Base-by-base conservation (phyloP, 192 early-diverging fungal species). In the Kappamyces sp. region DNA sequence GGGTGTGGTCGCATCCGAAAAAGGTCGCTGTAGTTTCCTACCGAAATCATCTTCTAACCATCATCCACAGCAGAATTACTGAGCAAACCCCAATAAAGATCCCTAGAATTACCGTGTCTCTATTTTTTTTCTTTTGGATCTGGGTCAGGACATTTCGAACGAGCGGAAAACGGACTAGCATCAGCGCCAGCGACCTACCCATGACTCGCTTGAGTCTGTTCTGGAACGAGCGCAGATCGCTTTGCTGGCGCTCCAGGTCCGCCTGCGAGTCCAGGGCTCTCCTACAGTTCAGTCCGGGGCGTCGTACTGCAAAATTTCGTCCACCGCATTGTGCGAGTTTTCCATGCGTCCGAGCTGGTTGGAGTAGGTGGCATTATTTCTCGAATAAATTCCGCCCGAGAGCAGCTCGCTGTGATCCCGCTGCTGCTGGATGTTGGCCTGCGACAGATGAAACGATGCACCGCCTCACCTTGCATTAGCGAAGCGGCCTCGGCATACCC, bases 71-170 rank as follows among this genome's bases (percentile, higher is more conserved):
- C 8, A 58, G 31, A 2, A 58, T 32, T 12, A 39, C 41, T 22
- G 34, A 47, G 4, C 11, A 58, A 22, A 58, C 29, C 5, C 55
- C 55, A 29, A 58, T 58, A 4, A 58, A 31, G 35, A 22, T 5
- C 2, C 55, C 55, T 31, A 58, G 45, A 58, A 58, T 58, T n/a
- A 58, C 32, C 30, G 55, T 58, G 45, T 58, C 55, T 9, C 55
- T 43, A 31, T 43, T 30, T n/a, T 37, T 58, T 4, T 43, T 8
- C 12, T 42, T 36, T 38, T 58, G 55, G 36, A 58, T 58, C 5
- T 37, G 55, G 45, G 45, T 32, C 41, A 58, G 14, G 29, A 58
- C 55, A 45, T 42, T 58, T 58, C 55, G 2, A 14, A 58, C 32
- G 15, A 45, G 42, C 8, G 55, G 55, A 45, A 58, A 58, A 47